Evolutionary conservation across 805 yeast genomes (phyloP), one percentile per base, ranked within the genome.

Genomic region (Spathaspora boniae): DNA sequence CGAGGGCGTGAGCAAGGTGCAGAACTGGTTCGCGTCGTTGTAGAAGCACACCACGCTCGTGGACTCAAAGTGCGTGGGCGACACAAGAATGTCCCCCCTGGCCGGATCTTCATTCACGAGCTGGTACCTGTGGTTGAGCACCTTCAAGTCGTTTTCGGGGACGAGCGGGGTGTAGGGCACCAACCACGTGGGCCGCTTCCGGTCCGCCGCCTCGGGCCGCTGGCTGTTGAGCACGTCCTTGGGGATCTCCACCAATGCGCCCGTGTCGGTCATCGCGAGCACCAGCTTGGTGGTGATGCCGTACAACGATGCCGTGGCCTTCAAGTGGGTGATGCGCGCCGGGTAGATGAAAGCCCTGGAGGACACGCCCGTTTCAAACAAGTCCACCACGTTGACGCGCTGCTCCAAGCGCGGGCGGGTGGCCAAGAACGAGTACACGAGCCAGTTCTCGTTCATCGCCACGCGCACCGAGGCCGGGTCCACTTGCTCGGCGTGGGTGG

Each of bases 361-460:
- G 2, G 67, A 52, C n/a, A 71, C 66, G 6, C 43, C 31, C 9
- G 42, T 42, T 49, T 86, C 94, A 57, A 78, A 93, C 26, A 93
- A 57, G 54, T 93, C 97, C 48, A 86, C 64, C 3, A 84, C 87
- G 11, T 72, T 77, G 9, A 93, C 51, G 47, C 80, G 74, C 40
- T 65, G 72, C 40, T 66, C 70, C 33, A 75, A 72, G 15, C 66
- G 54, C 8, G 81, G 80, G 2, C 54, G 53, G 1, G 52, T 50
- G 37, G 80, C 71, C 50, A 70, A 75, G 47, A 77, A 81, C 0
- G 89, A 65, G 51, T 84, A 82, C 8, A 86, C 69, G 12, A 87
- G 64, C 85, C 93, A 91, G 58, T 89, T 78, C 53, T 91, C 98
- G 32, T 87, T 93, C 56, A 78, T 73, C 1, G 78, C 66, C 18